phyloP scores from a whole-genome alignment of 441 rosid genomes.

The Gossypium davidsonii region DNA sequence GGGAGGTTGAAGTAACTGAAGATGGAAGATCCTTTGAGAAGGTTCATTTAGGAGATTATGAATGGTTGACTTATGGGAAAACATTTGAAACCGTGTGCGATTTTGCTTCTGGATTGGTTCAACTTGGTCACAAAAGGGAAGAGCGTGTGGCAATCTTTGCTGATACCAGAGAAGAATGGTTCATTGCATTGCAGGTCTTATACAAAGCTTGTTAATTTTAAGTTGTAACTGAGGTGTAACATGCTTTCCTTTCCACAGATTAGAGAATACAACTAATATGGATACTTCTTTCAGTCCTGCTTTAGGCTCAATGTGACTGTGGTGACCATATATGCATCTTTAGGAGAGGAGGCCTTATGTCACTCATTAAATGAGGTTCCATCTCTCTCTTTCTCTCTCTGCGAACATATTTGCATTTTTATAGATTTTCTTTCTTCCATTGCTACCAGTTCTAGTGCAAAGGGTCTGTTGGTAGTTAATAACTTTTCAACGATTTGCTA shows the following conservation, averaged over 20 bases:
- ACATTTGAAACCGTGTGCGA: slow-evolving; percentile 56
- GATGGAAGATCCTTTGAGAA: slow-evolving; percentile 84
- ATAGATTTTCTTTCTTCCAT: not conserved
- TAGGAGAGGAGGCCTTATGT: slow-evolving; percentile 92
- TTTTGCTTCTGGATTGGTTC: slow-evolving; percentile 81
- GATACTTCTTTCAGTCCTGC: slow-evolving; percentile 59
- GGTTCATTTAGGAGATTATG: slow-evolving; percentile 88
- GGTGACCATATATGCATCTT: slow-evolving; percentile 85
- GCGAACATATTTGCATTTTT: not conserved
- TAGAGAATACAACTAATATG: slow-evolving; percentile 8
- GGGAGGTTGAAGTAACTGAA: slow-evolving; percentile 46
- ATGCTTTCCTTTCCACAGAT: not conserved
- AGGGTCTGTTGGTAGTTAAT: no score
- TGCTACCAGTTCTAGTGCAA: not conserved
- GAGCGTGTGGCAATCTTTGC: slow-evolving; percentile 94
- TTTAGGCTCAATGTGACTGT: slow-evolving; percentile 83
- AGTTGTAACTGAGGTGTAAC: not conserved
- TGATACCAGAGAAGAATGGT: slow-evolving; percentile 95
- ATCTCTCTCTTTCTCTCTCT: slow-evolving; percentile 4
- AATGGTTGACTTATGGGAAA: slow-evolving; percentile 63
- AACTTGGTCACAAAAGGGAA: slow-evolving; percentile 58
- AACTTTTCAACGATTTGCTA: not conserved
- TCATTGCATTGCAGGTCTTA: slow-evolving; percentile 80
- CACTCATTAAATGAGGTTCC: slow-evolving; percentile 89
- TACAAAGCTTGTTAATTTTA: not conserved